Evolutionary conservation across 371 early-diverging fungal species (phyloP).

Genomic region (Mortierella sp.): DNA sequence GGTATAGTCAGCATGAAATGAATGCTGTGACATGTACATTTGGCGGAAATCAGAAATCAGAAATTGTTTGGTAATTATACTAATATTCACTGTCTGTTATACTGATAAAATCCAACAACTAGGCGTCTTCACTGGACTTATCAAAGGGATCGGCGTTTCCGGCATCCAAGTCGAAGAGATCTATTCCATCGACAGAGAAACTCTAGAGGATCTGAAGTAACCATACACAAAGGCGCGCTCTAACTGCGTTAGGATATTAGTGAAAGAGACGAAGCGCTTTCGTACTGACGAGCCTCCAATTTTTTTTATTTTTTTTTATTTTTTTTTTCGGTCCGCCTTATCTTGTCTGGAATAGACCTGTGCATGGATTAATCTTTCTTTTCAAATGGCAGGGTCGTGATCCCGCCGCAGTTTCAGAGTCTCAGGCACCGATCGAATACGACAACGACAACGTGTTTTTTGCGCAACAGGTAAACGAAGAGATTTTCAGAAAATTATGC

Average conservation of each 20-base stretch:
- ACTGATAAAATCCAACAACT: neutral
- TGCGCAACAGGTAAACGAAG: conserved; percentile 70
- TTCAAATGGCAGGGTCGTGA: conserved; percentile 85
- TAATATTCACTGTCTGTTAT: too few species aligned
- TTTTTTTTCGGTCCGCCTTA: neutral
- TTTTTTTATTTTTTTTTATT: too few species aligned
- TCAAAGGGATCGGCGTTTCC: conserved; percentile 82
- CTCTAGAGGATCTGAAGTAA: conserved; percentile 73
- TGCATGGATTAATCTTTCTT: conserved; percentile 91
- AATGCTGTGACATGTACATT: too few species aligned
- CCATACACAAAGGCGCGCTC: conserved; percentile 2
- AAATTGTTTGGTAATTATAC: too few species aligned
- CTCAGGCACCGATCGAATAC: conserved; percentile 53
- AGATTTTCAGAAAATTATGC: neutral
- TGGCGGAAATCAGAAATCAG: too few species aligned
- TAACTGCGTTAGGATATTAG: neutral
- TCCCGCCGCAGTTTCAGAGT: conserved; percentile 46
- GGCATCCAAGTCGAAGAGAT: conserved; percentile 89
- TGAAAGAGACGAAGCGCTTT: neutral
- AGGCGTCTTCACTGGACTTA: conserved; percentile 94
- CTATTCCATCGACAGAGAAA: conserved; percentile 76
- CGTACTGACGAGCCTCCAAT: neutral
- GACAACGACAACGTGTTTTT: conserved; percentile 73
- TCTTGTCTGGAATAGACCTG: conserved; percentile 66
- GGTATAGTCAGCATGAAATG: conserved; percentile 54